phyloP scores from a whole-genome alignment of 345 rosid genomes.

The Ceriops zippeliana region DNA sequence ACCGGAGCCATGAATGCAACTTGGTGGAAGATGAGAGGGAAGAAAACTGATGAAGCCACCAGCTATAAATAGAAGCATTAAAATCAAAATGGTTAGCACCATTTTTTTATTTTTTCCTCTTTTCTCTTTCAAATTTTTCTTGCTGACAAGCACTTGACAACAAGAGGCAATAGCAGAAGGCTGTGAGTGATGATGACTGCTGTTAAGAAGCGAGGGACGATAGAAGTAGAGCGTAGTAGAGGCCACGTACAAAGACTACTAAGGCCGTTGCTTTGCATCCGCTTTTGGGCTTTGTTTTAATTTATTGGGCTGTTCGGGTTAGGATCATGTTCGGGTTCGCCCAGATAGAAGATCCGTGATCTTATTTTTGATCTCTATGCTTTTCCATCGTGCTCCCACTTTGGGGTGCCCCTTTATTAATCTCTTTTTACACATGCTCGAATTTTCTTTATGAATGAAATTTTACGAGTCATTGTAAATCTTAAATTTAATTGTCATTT shows the following conservation, averaged over 20 bases:
- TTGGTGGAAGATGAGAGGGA: conserved; percentile 34
- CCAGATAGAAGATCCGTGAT: conserved; percentile 9
- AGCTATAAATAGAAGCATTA: conserved; percentile 29
- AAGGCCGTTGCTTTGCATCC: background rate
- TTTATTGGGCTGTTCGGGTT: conserved; percentile 23
- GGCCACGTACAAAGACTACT: background rate
- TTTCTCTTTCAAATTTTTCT: background rate
- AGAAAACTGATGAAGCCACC: conserved; percentile 37
- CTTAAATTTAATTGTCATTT: too few species aligned
- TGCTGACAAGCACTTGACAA: background rate
- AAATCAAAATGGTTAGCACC: conserved; percentile 26
- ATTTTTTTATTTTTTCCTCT: background rate
- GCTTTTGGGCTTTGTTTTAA: background rate
- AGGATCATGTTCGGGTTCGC: conserved; percentile 24
- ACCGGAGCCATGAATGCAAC: conserved; percentile 26
- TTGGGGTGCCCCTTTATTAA: too few species aligned
- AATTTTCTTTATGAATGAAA: too few species aligned
- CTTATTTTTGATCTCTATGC: too few species aligned
- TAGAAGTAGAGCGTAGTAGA: background rate
- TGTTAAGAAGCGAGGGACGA: background rate
- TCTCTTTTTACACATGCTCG: too few species aligned
- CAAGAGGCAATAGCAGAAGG: background rate
- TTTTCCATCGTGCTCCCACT: too few species aligned
- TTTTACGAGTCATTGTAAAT: too few species aligned
- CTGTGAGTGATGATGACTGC: background rate